These are phyloP conservation scores for Botryobasidium botryosum DNA, from an alignment of 768 basidiomycete genomes.

Conservation along the genomic window DNA sequence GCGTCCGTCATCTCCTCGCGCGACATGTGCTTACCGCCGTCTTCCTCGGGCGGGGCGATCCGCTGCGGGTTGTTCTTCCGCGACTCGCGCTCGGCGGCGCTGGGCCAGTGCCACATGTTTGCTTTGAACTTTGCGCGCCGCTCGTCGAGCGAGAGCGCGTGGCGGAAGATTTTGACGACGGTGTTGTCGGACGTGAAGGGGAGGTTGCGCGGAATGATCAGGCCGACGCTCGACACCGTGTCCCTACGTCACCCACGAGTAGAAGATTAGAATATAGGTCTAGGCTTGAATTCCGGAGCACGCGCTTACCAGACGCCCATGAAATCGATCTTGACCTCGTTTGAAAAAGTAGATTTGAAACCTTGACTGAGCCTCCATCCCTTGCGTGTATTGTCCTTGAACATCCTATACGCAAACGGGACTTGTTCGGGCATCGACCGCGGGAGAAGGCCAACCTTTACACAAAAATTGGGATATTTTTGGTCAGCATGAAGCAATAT, in stretches of 20 bases:
- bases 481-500: neutral
- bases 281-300: neutral
- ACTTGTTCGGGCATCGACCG: conserved; percentile 15
- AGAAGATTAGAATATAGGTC: neutral
- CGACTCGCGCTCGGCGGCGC: no score
- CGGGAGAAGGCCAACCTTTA: conserved; percentile 15
- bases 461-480: neutral
- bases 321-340: conserved; percentile 13
- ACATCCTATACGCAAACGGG: conserved; percentile 13
- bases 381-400: conserved; percentile 3
- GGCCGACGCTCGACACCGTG: conserved; percentile 15
- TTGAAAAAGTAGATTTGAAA: conserved; percentile 15
- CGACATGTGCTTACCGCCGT: no score
- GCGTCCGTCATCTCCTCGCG: no score
- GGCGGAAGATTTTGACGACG: conserved; percentile 14
- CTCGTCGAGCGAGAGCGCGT: conserved; percentile 12
- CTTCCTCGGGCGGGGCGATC: no score
- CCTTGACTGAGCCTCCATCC: conserved; percentile 7
- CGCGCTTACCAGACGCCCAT: conserved; percentile 14
- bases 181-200: conserved; percentile 14
- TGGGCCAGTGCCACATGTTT: conserved; percentile 7
- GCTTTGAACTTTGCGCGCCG: conserved; percentile 10
- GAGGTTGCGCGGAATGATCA: conserved; percentile 11
- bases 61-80: no score
- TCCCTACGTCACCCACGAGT: conserved; percentile 9